Evolutionary conservation across 2,329 filamentous ascomycete species (phyloP).

Genomic region (Fusarium cyanostomum): DNA sequence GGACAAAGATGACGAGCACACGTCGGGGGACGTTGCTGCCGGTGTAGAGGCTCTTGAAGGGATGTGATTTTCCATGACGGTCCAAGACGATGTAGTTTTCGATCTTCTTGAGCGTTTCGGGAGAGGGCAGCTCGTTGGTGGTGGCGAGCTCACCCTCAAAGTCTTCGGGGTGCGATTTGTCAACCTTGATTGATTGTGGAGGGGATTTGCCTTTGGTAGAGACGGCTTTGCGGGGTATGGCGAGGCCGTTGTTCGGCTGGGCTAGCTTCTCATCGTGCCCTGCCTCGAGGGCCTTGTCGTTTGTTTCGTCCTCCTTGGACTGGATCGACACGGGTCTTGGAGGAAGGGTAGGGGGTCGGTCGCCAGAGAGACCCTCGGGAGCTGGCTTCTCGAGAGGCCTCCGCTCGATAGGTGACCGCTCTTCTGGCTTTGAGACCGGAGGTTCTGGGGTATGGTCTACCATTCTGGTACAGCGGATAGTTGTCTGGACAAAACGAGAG

Average conservation of each 20-base stretch:
- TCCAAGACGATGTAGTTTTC: conserved; percentile 69
- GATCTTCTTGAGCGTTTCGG: conserved; percentile 59
- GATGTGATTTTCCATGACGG: conserved; percentile 64
- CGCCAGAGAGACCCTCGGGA: conserved; percentile 5
- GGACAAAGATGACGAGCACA: conserved; percentile 77
- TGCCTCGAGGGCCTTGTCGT: conserved; percentile 15
- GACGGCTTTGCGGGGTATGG: conserved; percentile 30
- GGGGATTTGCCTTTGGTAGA: conserved; percentile 32
- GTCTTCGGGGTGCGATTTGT: conserved; percentile 57
- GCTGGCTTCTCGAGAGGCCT: conserved; percentile 17
- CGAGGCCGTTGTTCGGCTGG: conserved; percentile 4
- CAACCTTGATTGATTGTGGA: conserved; percentile 46
- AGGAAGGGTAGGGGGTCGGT: conserved; percentile 25
- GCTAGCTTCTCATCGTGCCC: conserved; percentile 5
- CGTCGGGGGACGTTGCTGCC: conserved; percentile 63
- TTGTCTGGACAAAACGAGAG: neutral
- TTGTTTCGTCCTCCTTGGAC: neutral
- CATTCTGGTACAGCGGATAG: conserved; percentile 8
- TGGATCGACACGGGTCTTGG: conserved; percentile 2
- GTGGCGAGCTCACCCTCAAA: conserved; percentile 66
- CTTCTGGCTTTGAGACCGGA: conserved; percentile 1
- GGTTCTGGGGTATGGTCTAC: conserved; percentile 22
- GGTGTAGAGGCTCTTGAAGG: conserved; percentile 71
- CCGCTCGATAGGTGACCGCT: conserved; percentile 19
- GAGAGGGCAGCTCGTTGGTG: conserved; percentile 63